Percentiles rank a stretch among this genome's conserved stretches.
Conservation (phyloP, 768 basidiomycete genomes). For the Mycena rebaudengoi region DNA sequence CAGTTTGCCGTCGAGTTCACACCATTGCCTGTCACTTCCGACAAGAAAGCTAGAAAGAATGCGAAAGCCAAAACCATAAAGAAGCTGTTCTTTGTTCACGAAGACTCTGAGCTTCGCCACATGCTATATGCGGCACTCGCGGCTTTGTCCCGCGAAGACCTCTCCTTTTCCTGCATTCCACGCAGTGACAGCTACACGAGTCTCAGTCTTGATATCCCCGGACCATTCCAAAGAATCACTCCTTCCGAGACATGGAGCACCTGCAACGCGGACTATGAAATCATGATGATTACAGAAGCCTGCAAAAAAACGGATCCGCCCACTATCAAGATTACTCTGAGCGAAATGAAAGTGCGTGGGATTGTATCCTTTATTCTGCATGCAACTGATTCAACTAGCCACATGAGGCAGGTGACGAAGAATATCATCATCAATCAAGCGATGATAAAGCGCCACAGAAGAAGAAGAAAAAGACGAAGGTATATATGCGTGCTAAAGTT, state of each 20-base stretch:
- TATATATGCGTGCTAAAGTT: neutral
- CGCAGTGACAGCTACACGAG: neutral
- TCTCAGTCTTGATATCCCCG: neutral
- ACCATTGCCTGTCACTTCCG: neutral
- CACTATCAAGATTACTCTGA: neutral
- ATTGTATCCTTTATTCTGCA: too few species aligned
- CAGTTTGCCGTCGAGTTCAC: neutral
- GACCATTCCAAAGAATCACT: neutral
- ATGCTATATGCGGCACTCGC: neutral
- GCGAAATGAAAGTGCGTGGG: too few species aligned
- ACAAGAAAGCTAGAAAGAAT: neutral
- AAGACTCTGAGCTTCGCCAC: neutral
- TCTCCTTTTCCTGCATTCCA: neutral
- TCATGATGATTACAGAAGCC: neutral
- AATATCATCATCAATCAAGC: neutral
- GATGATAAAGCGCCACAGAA: neutral
- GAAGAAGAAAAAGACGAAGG: neutral
- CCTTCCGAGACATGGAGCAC: neutral
- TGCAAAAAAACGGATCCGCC: neutral
- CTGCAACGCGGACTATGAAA: neutral
- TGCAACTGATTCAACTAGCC: neutral
- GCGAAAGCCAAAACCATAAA: neutral
- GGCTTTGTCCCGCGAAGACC: neutral
- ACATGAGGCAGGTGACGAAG: neutral
- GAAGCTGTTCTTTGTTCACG: neutral